phyloP scores from a whole-genome alignment of 768 basidiomycete species.

The Kwoniella dejecticola region DNA sequence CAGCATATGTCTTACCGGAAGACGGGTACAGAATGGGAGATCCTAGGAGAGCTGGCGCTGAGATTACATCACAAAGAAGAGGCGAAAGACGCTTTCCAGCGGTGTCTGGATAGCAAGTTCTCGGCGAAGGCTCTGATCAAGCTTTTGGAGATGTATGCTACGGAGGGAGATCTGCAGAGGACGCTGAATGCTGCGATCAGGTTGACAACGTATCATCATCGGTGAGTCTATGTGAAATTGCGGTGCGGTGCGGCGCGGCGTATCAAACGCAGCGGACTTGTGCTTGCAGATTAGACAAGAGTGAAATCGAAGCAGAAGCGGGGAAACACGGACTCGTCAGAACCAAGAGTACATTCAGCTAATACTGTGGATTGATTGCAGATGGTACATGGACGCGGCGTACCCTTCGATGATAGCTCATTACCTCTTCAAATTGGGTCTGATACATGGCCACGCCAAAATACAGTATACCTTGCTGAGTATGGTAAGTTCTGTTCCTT shows the following conservation, averaged over 20 bases:
- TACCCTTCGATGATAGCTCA: conserved; percentile 89
- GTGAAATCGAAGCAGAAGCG: too few species aligned
- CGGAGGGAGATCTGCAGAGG: conserved; percentile 89
- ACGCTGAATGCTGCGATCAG: conserved; percentile 89
- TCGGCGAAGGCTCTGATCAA: conserved; percentile 90
- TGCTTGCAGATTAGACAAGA: too few species aligned
- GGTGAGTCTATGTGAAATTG: conserved; percentile 60
- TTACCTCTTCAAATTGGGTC: conserved; percentile 88
- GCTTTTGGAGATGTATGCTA: conserved; percentile 93
- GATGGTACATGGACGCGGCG: conserved; percentile 59
- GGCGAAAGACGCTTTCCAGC: conserved; percentile 95
- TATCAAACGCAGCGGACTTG: too few species aligned
- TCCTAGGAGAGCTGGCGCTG: conserved; percentile 87
- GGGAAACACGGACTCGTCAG: too few species aligned
- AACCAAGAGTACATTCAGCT: too few species aligned
- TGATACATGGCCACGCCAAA: conserved; percentile 89
- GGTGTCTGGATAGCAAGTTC: conserved; percentile 86
- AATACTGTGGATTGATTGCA: conserved; percentile 64
- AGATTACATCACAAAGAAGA: conserved; percentile 98
- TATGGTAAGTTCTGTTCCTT: conserved; percentile 63
- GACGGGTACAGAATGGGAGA: conserved; percentile 97
- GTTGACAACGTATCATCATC: conserved; percentile 82
- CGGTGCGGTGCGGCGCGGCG: too few species aligned
- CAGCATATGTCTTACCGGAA: conserved; percentile 98
- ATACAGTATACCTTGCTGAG: conserved; percentile 89